Evolutionary conservation across 345 rosid species (phyloP), one percentile per base, ranked within the genome.

Genomic region (Salix brachista): DNA sequence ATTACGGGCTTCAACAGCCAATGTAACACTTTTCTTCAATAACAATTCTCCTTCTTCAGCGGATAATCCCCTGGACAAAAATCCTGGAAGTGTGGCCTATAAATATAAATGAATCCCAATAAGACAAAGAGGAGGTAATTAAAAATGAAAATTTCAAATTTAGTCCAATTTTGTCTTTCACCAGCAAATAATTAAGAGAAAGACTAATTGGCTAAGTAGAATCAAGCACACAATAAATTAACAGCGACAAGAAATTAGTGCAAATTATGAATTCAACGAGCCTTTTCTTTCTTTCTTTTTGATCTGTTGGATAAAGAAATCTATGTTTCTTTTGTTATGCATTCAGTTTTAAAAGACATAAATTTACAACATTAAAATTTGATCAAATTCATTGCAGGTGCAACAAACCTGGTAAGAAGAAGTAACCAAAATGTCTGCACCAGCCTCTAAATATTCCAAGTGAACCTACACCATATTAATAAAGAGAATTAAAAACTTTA

Each of bases 21-120:
- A 73, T 39, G 80, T 72, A 4, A 95, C 94, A 32, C 99, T 95
- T 86, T 83, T 95, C 67, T 82, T 83, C 25, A 95, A 79, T 71
- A 93, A 81, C 4, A 84, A 82, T 67, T 93, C 96, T 48, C 84
- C 92, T 78, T 91, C 90, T 82, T 95, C 94, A 66, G 73, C 73
- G 5, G 96, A 88, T 37, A 95, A 81, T 48, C 97, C 99, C 80
- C 83, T 84, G 36, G 97, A 90, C 6, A 88, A 46, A 84, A 95
- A 95, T 54, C 97, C 99, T 3, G 94, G 97, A 74, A 95, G 79
- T 10, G 96, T 91, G 25, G 97, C 99, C 99, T 93, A 80, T 16
- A 66, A 61, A 64, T 12, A 46, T 58, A 74, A 65, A 26, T 17
- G 23, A 21, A 73, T 39, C 50, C 66, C 54, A 64, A 62, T 42